Conservation (phyloP, 192 early-diverging fungal species). For the Phlyctochytrium bullatum region DNA sequence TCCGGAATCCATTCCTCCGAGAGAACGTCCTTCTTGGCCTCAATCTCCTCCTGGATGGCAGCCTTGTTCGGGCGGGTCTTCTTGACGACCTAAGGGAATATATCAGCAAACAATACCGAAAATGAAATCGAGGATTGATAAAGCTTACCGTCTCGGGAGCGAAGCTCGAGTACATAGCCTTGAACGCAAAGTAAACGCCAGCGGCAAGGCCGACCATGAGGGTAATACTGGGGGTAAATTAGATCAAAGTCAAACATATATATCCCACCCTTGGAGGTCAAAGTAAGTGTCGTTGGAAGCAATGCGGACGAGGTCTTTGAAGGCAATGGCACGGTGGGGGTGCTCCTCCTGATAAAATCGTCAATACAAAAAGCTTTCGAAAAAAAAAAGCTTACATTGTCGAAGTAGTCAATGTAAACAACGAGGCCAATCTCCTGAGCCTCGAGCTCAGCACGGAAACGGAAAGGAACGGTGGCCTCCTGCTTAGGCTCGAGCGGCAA, state of each 20-base stretch:
- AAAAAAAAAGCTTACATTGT: constrained; percentile 17
- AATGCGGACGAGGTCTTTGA: constrained; percentile 19
- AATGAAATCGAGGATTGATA: not conserved
- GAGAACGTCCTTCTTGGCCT: constrained; percentile 24
- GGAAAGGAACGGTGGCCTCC: constrained; percentile 17
- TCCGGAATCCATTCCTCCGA: constrained; percentile 33
- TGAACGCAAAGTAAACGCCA: constrained; percentile 9
- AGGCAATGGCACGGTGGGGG: constrained; percentile 24
- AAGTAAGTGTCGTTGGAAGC: constrained; percentile 17
- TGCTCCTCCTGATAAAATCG: constrained; percentile 18
- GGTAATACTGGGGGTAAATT: constrained; percentile 4
- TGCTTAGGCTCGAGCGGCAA: constrained; percentile 21
- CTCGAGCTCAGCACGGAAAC: constrained; percentile 26
- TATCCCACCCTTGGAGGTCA: constrained; percentile 21
- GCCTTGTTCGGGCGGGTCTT: constrained; percentile 19
- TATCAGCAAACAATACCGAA: not conserved
- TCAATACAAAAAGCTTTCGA: not conserved
- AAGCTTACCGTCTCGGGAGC: not conserved
- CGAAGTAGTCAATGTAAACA: constrained; percentile 28
- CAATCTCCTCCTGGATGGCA: constrained; percentile 22
- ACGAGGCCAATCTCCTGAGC: constrained; percentile 28
- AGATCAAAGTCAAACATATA: not conserved
- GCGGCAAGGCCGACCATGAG: constrained; percentile 15
- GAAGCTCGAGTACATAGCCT: not conserved
- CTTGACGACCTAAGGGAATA: constrained; percentile 7